Evolutionary conservation across 345 rosid species (phyloP), one percentile per base, ranked within the genome.

Genomic region (Boechera retrofracta): DNA sequence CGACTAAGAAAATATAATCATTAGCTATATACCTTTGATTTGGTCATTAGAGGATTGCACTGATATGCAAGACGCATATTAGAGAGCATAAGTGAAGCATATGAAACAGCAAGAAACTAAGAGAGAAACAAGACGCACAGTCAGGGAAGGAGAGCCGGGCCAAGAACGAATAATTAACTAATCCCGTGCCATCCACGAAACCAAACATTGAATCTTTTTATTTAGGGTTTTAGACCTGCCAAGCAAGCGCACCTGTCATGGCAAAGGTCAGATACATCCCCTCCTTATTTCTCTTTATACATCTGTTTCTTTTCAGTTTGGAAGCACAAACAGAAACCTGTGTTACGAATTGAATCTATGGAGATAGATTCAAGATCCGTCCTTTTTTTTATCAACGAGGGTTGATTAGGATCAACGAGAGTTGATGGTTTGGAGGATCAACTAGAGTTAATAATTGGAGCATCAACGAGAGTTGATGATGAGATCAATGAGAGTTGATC

Each of bases 181-280:
- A 10, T 52, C 11, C 56, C 31, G 56, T 52, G 56, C 15, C 6
- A 24, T 52, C 13, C 31, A 52, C 31, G 31, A 52, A 52, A 21
- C 56, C 13, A 21, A 1, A 21, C 11, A 21, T 9, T 9, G 0
- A 3, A 21, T 4, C 0, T 52, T 21, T 53, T 53, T 24, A 0
- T 5, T 10, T 10, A 53, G 57, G 57, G 15, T 21, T 24, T 51
- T 21, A 9, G 29, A 52, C 31, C 56, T 52, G 56, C 56, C 56
- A 21, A 52, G 56, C 6, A 52, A 52, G 56, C 56, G 13, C 56
- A 51, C 56, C 56, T 51, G 29, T 18, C 56, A 51, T 51, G 56
- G 56, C 31, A 21, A 9, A 4, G 56, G 29, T 49, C 10, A 21
- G 13, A 41, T 41, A 41, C 45, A 41, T 10, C 0, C 2, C 49